A percentile compares a stretch with the other conserved stretches of the same genome.
phyloP scores from a whole-genome alignment of 75 land plant species.

The Larix kaempferi region DNA sequence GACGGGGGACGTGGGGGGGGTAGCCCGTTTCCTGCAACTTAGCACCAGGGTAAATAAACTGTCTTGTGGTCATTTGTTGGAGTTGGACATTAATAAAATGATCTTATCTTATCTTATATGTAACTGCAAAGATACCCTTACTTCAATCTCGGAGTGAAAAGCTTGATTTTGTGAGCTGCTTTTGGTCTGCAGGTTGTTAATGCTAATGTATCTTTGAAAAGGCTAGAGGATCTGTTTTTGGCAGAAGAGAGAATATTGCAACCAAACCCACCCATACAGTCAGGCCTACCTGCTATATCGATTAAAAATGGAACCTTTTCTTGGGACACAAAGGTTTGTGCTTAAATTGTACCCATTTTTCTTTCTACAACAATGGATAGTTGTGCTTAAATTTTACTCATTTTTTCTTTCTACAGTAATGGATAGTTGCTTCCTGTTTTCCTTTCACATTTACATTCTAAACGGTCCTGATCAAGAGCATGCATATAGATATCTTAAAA shows the following conservation, averaged over 20 bases:
- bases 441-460: neutral
- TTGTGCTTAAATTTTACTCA: no score
- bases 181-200: slow-evolving; percentile 62
- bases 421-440: neutral
- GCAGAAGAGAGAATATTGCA: slow-evolving; percentile 71
- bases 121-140: no score
- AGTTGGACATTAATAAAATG: no score
- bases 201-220: slow-evolving; percentile 89
- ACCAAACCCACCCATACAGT: slow-evolving; percentile 81
- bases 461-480: neutral
- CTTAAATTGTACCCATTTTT: neutral
- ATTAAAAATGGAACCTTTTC: slow-evolving; percentile 85
- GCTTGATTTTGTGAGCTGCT: neutral
- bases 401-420: no score
- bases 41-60: no score
- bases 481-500: neutral
- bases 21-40: no score
- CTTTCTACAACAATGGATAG: no score
- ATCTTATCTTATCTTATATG: no score
- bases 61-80: no score
- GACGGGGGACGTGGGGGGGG: no score
- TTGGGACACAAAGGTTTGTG: slow-evolving; percentile 82
- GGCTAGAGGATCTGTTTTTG: slow-evolving; percentile 85
- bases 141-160: no score
- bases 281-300: slow-evolving; percentile 71